Conservation (phyloP, 1,139 yeast species). For the Geotrichum bryndzae region DNA sequence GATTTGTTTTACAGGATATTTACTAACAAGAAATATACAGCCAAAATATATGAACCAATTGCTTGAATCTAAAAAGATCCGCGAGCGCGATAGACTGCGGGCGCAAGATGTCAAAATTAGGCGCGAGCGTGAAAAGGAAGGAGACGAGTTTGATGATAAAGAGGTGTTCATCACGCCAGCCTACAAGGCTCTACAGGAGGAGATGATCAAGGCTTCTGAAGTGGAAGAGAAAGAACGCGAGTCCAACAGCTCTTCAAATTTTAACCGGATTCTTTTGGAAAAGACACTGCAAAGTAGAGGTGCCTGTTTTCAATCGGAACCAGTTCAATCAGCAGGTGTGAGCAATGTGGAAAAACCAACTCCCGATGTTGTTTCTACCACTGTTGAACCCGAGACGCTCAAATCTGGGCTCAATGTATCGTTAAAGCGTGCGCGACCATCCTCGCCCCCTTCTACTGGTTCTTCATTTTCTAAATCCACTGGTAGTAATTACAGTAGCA, state of each 20-base stretch:
- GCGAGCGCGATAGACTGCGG: slow-evolving; percentile 39
- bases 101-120: slow-evolving; percentile 30
- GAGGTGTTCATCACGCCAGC: slow-evolving; percentile 43
- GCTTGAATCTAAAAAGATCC: slow-evolving; percentile 36
- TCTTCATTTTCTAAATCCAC: slow-evolving; percentile 24
- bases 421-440: slow-evolving; percentile 26
- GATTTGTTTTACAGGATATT: not conserved
- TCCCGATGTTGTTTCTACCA: not conserved
- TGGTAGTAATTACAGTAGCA: slow-evolving; percentile 25
- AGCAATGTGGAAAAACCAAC: not conserved
- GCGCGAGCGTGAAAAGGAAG: slow-evolving; percentile 31
- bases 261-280: not conserved
- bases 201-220: slow-evolving; percentile 24
- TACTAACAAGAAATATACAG: slow-evolving; percentile 19
- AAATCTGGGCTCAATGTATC: slow-evolving; percentile 31
- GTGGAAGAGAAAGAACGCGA: slow-evolving; percentile 26
- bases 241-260: slow-evolving; percentile 1
- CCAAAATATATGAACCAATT: slow-evolving; percentile 39
- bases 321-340: slow-evolving; percentile 17
- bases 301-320: slow-evolving; percentile 26
- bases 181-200: slow-evolving; percentile 38
- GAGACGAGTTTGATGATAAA: slow-evolving; percentile 38
- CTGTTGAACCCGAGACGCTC: slow-evolving; percentile 5
- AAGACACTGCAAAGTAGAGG: not conserved
- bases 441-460: slow-evolving; percentile 38